Base-by-base conservation (phyloP, 73 alveolate species). In the Paraurostyla sp. region DNA sequence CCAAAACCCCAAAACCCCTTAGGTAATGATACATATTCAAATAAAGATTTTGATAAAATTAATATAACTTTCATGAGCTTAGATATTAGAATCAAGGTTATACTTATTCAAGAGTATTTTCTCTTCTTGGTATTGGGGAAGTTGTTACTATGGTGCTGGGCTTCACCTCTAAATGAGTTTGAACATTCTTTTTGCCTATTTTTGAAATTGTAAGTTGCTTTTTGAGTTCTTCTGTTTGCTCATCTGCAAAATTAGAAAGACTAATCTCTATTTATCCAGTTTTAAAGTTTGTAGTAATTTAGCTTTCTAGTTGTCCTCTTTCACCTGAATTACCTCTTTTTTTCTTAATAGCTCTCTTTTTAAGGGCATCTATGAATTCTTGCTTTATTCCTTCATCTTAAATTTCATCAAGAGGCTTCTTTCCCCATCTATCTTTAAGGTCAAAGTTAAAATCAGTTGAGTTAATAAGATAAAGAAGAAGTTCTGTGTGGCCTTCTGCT, bases 401-500 rank as follows among this genome's bases (percentile, higher is more conserved):
- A 32, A 69, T 69, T 69, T 69, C 84, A 13, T 69, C 84, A 13
- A 69, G 38, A n/a, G 84, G 84, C 69, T 69, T 69, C 69, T 56
- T 80, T 0, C 69, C 90, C 78, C 78, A 80, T 33, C 90, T 51
- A 56, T 80, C 90, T 42, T 80, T 50, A 32, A 54, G 4, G 18
- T 50, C 36, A 62, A 80, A 80, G 42, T 80, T 56, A 41, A 80
- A 80, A 6, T 50, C n/a, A n/a, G 90, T 80, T 3, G 27, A 60
- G 35, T 54, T 6, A 29, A 32, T 41, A 4, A 80, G 41, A 22
- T 54, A 54, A 3, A 43, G 20, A 2, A 80, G 48, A 18, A 80
- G 90, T 20, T 80, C 78, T 6, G 49, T 25, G 27, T 80, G 80
- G 27, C 90, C 80, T 33, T 80, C 90, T 29, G 81, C 80, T 56